These are phyloP conservation scores for Eucalyptus fibrosa DNA, from an alignment of 345 rosid species.

Conservation along the genomic window DNA sequence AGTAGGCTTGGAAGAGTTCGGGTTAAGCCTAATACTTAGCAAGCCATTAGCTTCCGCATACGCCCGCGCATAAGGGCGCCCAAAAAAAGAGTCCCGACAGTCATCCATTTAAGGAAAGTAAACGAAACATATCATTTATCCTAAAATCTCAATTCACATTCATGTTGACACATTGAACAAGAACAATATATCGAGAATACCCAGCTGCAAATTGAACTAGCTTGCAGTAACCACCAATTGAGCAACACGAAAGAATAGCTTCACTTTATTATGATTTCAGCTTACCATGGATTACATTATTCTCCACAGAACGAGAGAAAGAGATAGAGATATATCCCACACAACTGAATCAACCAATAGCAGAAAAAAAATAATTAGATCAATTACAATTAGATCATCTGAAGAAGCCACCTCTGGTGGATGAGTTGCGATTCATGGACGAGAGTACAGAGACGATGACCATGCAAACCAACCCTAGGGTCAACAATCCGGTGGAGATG, in stretches of 20 bases:
- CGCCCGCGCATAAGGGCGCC: no score
- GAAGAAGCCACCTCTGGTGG: neutral
- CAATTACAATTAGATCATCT: neutral
- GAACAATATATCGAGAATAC: neutral
- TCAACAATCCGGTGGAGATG: neutral
- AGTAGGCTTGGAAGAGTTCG: no score
- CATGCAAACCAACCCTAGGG: constrained; percentile 2
- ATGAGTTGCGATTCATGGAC: neutral
- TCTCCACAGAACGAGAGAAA: neutral
- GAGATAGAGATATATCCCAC: neutral
- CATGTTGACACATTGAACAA: neutral
- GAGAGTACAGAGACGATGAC: constrained; percentile 6
- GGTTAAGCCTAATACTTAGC: no score
- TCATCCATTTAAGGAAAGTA: neutral
- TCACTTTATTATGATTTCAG: neutral
- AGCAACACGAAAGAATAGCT: neutral
- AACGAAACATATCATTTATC: neutral
- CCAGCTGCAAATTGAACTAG: neutral
- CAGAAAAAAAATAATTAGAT: neutral
- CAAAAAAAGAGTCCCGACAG: no score
- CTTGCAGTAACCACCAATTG: neutral
- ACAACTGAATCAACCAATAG: neutral
- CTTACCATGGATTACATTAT: neutral
- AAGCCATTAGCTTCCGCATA: no score
- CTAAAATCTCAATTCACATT: neutral